Evolutionary conservation across 306 rosid species (phyloP), one percentile per base, ranked within the genome.

Genomic region (Astragalus membranaceus): DNA sequence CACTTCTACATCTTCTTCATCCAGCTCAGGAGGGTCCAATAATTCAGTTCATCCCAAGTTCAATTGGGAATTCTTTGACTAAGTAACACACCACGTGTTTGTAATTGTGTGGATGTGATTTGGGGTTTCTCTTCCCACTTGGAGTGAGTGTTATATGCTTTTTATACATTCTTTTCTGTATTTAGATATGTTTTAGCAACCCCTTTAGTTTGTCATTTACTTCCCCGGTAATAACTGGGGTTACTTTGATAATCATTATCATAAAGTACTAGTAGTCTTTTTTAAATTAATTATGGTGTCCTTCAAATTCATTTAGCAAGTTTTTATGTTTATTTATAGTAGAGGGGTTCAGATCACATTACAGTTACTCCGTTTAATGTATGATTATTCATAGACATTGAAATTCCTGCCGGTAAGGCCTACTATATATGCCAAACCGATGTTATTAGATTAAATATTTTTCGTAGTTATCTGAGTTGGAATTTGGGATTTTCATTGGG

Each of bases 21-120:
- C 90, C 2, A 48, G 46, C 55, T 76, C 75, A 13, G 29, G 59
- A 13, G 20, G 63, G 41, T 20, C 58, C 72, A 81, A 77, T 70
- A 79, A 87, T 60, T 76, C 88, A 13, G 87, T 67, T 70, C 82
- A 79, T 46, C 92, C 84, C 4, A 88, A 79, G 79, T 85, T 88
- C 86, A 79, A 78, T n/a, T 92, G 98, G 98, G 96, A 92, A 81
- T 85, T 85, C 75, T 89, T 84, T 64, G 90, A 86, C 52, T 88
- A 81, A 80, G 70, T 51, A 48, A 11, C 56, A 47, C 37, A 26
- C 76, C 49, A 70, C 72, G 78, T 83, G 79, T 70, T 84, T 29
- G 65, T 51, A 68, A 75, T 72, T 80, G 80, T 85, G 80, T 84
- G 91, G 85, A 85, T 80, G 87, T 82, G 76, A 72, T 84, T 79